Evolutionary conservation across 192 early-diverging fungal species (phyloP).

Genomic region (Backusella luteola): DNA sequence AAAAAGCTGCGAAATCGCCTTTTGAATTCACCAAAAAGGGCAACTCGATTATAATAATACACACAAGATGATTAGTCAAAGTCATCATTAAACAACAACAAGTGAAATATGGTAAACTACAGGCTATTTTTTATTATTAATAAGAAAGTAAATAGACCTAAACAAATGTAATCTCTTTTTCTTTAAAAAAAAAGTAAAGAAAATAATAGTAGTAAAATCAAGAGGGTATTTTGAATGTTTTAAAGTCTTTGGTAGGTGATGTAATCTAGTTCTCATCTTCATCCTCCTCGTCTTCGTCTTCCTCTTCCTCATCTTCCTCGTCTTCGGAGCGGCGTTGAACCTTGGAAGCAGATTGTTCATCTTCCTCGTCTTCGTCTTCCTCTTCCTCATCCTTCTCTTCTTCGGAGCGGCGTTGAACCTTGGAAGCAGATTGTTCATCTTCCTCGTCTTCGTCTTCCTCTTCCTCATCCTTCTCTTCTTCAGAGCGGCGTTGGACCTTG

Average conservation of each 20-base stretch:
- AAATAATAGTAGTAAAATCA: neutral
- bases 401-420: neutral
- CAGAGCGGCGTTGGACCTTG: neutral
- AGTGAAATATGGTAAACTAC: neutral
- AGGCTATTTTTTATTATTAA: neutral
- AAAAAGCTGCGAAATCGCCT: neutral
- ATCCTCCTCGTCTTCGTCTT: neutral
- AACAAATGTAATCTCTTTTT: neutral
- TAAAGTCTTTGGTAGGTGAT: neutral
- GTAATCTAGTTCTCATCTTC: neutral
- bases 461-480: neutral
- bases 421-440: neutral
- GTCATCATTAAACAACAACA: neutral
- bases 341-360: neutral
- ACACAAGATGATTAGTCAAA: too few relatives aligned
- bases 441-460: neutral
- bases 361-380: neutral
- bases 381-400: neutral
- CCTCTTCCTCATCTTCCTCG: neutral
- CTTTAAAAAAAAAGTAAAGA: neutral
- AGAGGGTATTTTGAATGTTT: slow-evolving; percentile 4
- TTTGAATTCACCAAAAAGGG: neutral
- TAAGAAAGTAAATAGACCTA: neutral
- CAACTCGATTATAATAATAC: too few relatives aligned
- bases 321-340: neutral